phyloP scores from a whole-genome alignment of 495 filamentous ascomycete genomes.

The Arthonia radiata region DNA sequence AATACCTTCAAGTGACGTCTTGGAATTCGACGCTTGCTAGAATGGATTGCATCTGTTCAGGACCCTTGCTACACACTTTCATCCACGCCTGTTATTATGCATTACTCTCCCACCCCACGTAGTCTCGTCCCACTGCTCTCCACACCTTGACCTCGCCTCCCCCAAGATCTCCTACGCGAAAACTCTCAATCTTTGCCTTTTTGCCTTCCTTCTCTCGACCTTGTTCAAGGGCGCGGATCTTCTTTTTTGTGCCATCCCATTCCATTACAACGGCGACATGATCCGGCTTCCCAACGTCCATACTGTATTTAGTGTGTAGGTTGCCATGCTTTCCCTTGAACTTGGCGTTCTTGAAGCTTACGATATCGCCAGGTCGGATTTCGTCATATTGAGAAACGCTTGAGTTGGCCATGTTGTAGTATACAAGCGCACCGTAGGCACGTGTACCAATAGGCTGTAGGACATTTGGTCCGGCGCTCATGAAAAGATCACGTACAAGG shows the following conservation, averaged over 20 bases:
- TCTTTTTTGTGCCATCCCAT: conserved; percentile 98
- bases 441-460: conserved; percentile 63
- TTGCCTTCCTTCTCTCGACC: conserved; percentile 81
- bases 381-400: conserved; percentile 74
- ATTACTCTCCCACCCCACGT: conserved; percentile 71
- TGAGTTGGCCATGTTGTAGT: conserved; percentile 83
- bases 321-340: conserved; percentile 91
- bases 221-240: conserved; percentile 87
- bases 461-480: conserved; percentile 45
- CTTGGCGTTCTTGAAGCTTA: conserved; percentile 78
- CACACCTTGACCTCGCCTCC: conserved; percentile 95
- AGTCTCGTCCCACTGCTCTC: conserved; percentile 76
- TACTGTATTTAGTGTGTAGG: conserved; percentile 79
- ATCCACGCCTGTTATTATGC: neutral
- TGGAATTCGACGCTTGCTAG: too few relatives aligned
- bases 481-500: conserved; percentile 53
- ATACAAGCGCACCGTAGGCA: conserved; percentile 76
- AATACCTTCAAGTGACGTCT: too few relatives aligned
- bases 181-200: conserved; percentile 85
- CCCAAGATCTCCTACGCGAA: conserved; percentile 71
- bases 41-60: too few relatives aligned
- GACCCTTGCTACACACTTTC: too few relatives aligned
- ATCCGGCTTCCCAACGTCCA: conserved; percentile 76
- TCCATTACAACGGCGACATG: conserved; percentile 93
- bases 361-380: conserved; percentile 80